These are phyloP conservation scores for Cicer arietinum DNA, from an alignment of 306 rosid species.

Conservation along the genomic window DNA sequence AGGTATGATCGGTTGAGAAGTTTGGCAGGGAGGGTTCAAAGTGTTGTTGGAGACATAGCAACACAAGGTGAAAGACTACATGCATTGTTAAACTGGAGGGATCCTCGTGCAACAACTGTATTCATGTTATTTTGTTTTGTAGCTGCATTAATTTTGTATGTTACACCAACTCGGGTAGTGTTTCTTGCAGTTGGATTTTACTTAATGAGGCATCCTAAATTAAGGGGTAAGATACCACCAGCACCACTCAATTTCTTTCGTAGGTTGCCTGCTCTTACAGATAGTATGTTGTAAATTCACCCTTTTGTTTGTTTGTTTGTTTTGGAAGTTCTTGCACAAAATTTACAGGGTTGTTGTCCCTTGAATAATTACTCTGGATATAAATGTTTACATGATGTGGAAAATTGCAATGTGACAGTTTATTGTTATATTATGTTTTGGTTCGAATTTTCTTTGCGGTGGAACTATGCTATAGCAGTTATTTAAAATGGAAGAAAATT, in stretches of 20 bases:
- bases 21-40: slow-evolving; percentile 84
- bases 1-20: slow-evolving; percentile 88
- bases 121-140: slow-evolving; percentile 69
- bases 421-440: too few species aligned
- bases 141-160: slow-evolving; percentile 66
- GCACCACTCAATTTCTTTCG: slow-evolving; percentile 82
- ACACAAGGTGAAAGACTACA: slow-evolving; percentile 86
- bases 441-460: too few species aligned
- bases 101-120: slow-evolving; percentile 83
- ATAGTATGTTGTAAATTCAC: slow-evolving; percentile 64
- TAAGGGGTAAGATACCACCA: slow-evolving; percentile 70
- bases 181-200: slow-evolving; percentile 66
- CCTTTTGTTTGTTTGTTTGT: not conserved
- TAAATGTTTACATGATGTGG: too few species aligned
- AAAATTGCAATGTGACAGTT: too few species aligned
- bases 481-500: too few species aligned
- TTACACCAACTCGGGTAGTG: slow-evolving; percentile 66
- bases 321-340: too few species aligned
- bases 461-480: too few species aligned
- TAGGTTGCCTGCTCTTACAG: slow-evolving; percentile 82
- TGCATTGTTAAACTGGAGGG: slow-evolving; percentile 90
- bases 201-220: slow-evolving; percentile 86
- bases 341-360: too few species aligned
- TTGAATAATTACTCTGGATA: too few species aligned
- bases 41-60: slow-evolving; percentile 89